Evolutionary conservation across 1,284 basidiomycete species (phyloP).

Genomic region (Ustilago hordei): DNA sequence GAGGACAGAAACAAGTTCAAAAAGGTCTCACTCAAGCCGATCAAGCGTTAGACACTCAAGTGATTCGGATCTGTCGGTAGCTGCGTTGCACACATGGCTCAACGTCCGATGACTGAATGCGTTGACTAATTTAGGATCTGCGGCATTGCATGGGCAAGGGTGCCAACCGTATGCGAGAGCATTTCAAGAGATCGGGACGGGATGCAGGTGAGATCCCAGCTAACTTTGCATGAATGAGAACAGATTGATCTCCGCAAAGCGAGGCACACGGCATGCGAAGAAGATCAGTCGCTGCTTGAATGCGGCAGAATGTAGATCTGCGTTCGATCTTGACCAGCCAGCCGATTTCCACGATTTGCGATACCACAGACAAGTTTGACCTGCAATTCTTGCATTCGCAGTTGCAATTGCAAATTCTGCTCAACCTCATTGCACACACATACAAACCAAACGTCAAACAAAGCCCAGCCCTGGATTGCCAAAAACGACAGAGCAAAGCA

Average conservation of each 20-base stretch:
- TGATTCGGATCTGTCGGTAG: too few species aligned
- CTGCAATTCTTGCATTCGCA: neutral
- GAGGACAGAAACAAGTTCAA: neutral
- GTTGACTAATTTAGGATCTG: too few species aligned
- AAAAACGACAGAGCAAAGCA: neutral
- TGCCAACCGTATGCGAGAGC: neutral
- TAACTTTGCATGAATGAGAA: neutral
- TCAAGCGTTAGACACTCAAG: neutral
- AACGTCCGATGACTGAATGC: too few species aligned
- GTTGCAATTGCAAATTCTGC: neutral
- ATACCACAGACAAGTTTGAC: neutral
- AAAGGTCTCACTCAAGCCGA: neutral
- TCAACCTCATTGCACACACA: neutral
- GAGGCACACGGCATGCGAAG: neutral
- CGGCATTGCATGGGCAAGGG: too few species aligned
- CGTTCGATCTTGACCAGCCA: neutral
- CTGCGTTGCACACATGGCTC: too few species aligned
- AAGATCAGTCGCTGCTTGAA: too few species aligned
- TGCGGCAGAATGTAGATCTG: neutral
- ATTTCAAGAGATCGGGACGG: conserved; percentile 1
- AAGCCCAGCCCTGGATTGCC: neutral
- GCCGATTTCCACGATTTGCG: neutral
- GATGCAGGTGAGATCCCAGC: neutral
- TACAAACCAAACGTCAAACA: neutral
- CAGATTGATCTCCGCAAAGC: neutral